A percentile compares a stretch with the other conserved stretches of the same genome.
These are phyloP conservation scores for Saccharum officinarum DNA, from an alignment of 176 grass and related monocot species.

Conservation along the genomic window DNA sequence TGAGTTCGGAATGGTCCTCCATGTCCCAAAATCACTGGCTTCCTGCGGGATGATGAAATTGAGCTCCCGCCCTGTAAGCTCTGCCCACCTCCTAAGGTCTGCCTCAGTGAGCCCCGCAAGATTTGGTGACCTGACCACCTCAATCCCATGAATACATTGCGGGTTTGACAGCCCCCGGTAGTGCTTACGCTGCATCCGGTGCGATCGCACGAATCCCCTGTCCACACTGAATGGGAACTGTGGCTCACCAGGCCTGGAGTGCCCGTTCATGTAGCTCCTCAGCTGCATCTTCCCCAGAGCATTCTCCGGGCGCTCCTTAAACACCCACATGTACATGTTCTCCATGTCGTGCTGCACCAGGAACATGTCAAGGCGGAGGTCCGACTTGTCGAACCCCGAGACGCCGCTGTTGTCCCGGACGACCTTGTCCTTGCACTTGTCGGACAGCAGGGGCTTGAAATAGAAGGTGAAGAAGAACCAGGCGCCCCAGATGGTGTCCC, in stretches of 20 bases:
- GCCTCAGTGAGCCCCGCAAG: constrained; percentile 56
- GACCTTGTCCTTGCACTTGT: constrained; percentile 83
- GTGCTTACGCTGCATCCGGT: constrained; percentile 97
- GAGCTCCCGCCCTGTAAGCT: constrained; percentile 84
- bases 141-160: constrained; percentile 97
- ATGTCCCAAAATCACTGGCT: constrained; percentile 90
- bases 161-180: constrained; percentile 95
- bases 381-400: constrained; percentile 72
- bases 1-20: constrained; percentile 79
- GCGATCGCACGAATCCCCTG: constrained; percentile 90
- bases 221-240: constrained; percentile 88
- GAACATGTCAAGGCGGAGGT: constrained; percentile 85
- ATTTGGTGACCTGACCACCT: constrained; percentile 73
- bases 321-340: constrained; percentile 99
- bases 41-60: constrained; percentile 81
- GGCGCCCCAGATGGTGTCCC: constrained; percentile 95
- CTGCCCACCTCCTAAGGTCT: constrained; percentile 89
- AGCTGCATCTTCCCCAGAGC: constrained; percentile 99
- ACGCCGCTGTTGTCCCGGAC: constrained; percentile 52
- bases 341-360: constrained; percentile 99
- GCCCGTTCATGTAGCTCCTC: constrained; percentile 98
- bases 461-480: constrained; percentile 99
- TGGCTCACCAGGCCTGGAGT: constrained; percentile 77
- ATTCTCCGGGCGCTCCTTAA: constrained; percentile 96
- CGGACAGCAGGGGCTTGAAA: constrained; percentile 83